These are phyloP conservation scores for Candida michaelii DNA, from an alignment of 805 yeast species.

Conservation along the genomic window DNA sequence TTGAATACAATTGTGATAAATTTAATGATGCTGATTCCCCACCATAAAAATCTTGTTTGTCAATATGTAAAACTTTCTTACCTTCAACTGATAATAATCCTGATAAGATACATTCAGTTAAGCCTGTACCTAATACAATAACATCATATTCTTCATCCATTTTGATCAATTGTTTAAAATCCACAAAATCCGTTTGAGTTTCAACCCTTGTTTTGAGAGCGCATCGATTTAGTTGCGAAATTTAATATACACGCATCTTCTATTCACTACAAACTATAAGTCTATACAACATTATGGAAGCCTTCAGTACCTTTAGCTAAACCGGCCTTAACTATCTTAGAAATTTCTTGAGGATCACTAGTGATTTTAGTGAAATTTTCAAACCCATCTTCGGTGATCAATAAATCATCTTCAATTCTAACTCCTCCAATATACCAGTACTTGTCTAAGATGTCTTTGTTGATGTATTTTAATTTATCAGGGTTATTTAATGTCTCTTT, in stretches of 20 bases:
- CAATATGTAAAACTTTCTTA: conserved; percentile 94
- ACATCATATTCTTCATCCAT: conserved; percentile 98
- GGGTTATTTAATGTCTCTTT: conserved; percentile 56
- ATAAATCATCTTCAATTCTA: conserved; percentile 90
- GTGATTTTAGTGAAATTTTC: conserved; percentile 84
- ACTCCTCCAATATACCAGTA: conserved; percentile 96
- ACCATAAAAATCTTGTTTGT: conserved; percentile 94
- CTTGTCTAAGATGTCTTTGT: conserved; percentile 63
- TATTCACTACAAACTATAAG: conserved; percentile 14
- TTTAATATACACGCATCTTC: background rate
- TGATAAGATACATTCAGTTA: conserved; percentile 93
- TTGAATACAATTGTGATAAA: conserved; percentile 65
- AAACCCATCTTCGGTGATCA: conserved; percentile 72
- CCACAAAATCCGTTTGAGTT: background rate
- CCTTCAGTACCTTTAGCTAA: conserved; percentile 56
- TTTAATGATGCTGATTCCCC: conserved; percentile 88
- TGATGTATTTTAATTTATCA: conserved; percentile 54
- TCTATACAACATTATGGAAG: conserved; percentile 54
- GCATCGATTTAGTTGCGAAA: background rate
- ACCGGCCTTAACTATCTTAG: conserved; percentile 73
- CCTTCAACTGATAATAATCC: conserved; percentile 97
- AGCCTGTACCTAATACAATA: conserved; percentile 91
- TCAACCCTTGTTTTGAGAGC: conserved; percentile 1
- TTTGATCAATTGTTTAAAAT: background rate
- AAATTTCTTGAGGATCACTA: conserved; percentile 80